phyloP scores from a whole-genome alignment of 2,329 filamentous ascomycete genomes.

The Exophiala bonariae region DNA sequence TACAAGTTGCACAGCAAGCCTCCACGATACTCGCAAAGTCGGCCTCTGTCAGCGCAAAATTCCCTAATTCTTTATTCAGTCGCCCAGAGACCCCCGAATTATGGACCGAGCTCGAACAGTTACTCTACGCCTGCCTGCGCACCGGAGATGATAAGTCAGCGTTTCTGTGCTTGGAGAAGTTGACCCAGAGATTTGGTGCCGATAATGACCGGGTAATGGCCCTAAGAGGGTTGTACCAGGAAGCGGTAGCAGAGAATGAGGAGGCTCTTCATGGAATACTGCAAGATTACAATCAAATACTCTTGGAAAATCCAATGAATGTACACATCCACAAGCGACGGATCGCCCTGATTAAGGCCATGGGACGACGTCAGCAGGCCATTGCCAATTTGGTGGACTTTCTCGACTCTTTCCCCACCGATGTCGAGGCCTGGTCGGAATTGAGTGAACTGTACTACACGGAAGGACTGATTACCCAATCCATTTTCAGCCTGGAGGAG shows the following conservation, averaged over 20 bases:
- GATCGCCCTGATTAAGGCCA: conserved; percentile 73
- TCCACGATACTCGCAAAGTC: conserved; percentile 48
- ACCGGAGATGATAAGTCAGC: conserved; percentile 81
- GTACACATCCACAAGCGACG: conserved; percentile 83
- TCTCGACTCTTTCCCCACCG: conserved; percentile 80
- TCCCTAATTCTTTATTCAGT: conserved; percentile 53
- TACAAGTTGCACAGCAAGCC: conserved; percentile 44
- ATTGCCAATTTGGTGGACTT: conserved; percentile 72
- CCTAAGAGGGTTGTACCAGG: conserved; percentile 77
- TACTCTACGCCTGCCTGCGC: conserved; percentile 79
- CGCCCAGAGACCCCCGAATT: conserved; percentile 71
- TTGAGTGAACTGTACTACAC: conserved; percentile 81
- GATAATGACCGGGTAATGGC: conserved; percentile 85
- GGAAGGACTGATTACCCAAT: conserved; percentile 77
- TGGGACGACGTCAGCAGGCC: conserved; percentile 70
- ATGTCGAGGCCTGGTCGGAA: conserved; percentile 92
- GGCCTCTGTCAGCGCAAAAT: conserved; percentile 48
- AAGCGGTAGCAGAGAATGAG: conserved; percentile 71
- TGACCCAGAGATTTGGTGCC: conserved; percentile 77
- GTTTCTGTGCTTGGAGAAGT: conserved; percentile 69
- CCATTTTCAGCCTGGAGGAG: conserved; percentile 86
- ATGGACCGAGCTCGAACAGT: conserved; percentile 84
- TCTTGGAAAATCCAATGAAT: conserved; percentile 74
- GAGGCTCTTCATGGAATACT: conserved; percentile 68
- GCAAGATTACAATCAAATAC: conserved; percentile 72